A percentile compares a stretch with the other conserved stretches of the same genome.
Conservation (phyloP, 441 rosid genomes). For the Kokia cookei region DNA sequence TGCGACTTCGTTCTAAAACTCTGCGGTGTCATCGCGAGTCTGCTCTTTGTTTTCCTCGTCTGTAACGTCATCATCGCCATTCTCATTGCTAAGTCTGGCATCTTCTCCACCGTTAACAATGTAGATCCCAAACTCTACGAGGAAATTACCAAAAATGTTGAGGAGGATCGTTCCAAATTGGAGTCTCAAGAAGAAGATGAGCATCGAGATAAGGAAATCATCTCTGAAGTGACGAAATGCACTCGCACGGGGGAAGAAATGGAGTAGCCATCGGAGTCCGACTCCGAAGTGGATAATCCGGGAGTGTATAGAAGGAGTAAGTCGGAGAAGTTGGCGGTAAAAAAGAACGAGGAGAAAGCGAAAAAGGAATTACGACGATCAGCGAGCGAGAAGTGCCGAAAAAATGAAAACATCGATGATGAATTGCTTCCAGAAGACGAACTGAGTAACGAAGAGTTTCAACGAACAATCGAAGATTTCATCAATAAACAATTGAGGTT, state of each 20-base stretch:
- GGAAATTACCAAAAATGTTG: conserved; percentile 31
- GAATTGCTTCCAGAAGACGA: conserved; percentile 26
- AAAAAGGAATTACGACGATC: conserved; percentile 34
- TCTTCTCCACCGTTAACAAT: conserved; percentile 23
- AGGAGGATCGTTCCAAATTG: conserved; percentile 12
- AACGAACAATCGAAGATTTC: too few relatives aligned
- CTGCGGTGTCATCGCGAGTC: conserved; percentile 35
- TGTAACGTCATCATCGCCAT: conserved; percentile 25
- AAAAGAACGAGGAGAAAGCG: not conserved
- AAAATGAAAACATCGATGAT: not conserved
- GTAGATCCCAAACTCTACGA: conserved; percentile 27
- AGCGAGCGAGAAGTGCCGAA: conserved; percentile 33
- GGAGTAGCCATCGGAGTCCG: not conserved
- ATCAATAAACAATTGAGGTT: too few relatives aligned
- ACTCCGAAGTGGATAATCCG: conserved; percentile 6
- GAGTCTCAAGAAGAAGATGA: conserved; percentile 17
- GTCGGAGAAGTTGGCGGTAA: conserved; percentile 23
- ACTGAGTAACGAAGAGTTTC: conserved; percentile 20
- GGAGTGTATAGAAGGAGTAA: conserved; percentile 35
- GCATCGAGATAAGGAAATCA: conserved; percentile 54
- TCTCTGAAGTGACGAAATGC: conserved; percentile 12
- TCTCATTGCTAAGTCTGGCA: conserved; percentile 40
- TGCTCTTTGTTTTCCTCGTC: conserved; percentile 30
- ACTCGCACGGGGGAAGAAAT: not conserved
- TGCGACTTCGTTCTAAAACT: conserved; percentile 30